Percentiles rank a stretch among this genome's conserved stretches.
Conservation (phyloP, 495 filamentous ascomycete species). For the Cercophora samala region DNA sequence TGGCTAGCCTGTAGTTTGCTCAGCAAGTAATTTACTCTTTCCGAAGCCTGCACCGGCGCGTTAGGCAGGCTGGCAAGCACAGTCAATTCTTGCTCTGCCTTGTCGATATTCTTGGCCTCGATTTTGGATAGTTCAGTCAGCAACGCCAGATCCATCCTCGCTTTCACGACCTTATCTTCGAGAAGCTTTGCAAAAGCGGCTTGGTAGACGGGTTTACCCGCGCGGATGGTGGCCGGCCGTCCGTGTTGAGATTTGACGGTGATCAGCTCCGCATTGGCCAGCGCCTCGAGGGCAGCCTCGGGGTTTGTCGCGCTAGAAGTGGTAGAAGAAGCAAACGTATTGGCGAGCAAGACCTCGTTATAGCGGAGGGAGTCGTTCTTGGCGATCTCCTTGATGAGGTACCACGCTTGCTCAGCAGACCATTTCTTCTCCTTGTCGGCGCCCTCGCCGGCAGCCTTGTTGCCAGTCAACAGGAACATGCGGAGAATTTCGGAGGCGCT, state of each 20-base stretch:
- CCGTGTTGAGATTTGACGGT: conserved; percentile 68
- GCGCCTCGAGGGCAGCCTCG: conserved; percentile 69
- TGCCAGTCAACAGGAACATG: conserved; percentile 69
- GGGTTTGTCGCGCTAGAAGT: conserved; percentile 45
- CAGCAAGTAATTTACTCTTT: conserved; percentile 67
- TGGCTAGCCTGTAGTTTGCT: conserved; percentile 69
- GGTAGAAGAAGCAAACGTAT: conserved; percentile 61
- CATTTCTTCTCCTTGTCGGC: conserved; percentile 59
- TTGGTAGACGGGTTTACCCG: conserved; percentile 83
- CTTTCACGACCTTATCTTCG: conserved; percentile 66
- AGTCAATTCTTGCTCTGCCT: conserved; percentile 74
- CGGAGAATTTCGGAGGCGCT: conserved; percentile 86
- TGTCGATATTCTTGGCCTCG: conserved; percentile 72
- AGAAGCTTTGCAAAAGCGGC: conserved; percentile 72
- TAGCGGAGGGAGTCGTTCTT: conserved; percentile 62
- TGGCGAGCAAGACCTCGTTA: conserved; percentile 74
- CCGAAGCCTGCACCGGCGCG: conserved; percentile 58
- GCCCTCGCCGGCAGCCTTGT: conserved; percentile 30
- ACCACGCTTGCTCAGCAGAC: conserved; percentile 85
- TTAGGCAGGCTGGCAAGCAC: conserved; percentile 58
- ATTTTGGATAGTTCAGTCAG: conserved; percentile 62
- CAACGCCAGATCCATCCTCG: conserved; percentile 70
- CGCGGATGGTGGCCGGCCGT: conserved; percentile 69
- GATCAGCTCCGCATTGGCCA: conserved; percentile 87
- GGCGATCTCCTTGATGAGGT: conserved; percentile 72